Evolutionary conservation across 139 green algal species (phyloP), one percentile per base, ranked within the genome.

Genomic region (Chloropicon primus): DNA sequence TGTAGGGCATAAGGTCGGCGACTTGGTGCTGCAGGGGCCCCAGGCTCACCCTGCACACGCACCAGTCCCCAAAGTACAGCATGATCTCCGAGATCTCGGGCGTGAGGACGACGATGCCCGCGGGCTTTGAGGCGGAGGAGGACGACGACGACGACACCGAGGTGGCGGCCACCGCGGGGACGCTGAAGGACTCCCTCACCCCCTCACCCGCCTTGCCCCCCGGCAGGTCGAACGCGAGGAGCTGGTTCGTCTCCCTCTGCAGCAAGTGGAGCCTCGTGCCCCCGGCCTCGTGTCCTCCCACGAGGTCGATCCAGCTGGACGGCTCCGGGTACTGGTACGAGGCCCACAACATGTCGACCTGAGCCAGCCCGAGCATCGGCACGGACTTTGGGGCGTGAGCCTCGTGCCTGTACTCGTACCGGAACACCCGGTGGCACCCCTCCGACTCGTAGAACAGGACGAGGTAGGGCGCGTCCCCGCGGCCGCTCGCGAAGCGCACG

Each of bases 181-280:
- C 24, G 21, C 26, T 72, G 76, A 91, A 90, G 5, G 78, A 82
- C 26, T 85, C 74, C 75, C 87, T 73, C 24, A 81, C 23, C 2
- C 29, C 24, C 41, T 62, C 41, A n/a, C 41, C 41, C 5, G 10
- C 41, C 10, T n/a, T 17, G 10, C 17, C 41, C 41, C 41, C 41
- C 10, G 41, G 41, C 10, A 62, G 41, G 17, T 5, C 5, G 41
- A 62, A 62, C 10, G 41, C 41, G 41, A 62, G 10, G 41, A 62
- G 41, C 41, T 62, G 41, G 41, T 17, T 62, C 10, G 41, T 62
- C 41, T 62, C 17, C 41, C 41, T 17, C 41, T 62, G 41, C 5
- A 62, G 41, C 5, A 62, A 17, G 41, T 62, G 41, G 10, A 62
- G 41, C 5, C 10, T 17, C 10, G 41, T 62, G 10, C 17, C 41